Conservation (phyloP, 202 grass and related monocot species). For the Sporobolus alterniflorus region DNA sequence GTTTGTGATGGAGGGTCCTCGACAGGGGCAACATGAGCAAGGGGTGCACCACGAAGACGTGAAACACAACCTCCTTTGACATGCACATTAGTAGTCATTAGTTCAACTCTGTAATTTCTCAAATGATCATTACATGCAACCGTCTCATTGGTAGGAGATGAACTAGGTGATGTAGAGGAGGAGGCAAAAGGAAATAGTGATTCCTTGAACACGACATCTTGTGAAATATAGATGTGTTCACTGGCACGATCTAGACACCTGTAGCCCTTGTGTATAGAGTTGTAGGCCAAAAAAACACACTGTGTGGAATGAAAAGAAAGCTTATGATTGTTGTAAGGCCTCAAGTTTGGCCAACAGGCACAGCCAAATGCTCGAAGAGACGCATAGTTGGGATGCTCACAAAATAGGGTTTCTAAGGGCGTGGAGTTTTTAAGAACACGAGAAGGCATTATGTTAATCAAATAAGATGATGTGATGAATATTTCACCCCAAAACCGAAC, state of each 20-base stretch:
- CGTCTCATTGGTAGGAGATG: too few species aligned
- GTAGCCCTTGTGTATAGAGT: background rate
- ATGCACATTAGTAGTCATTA: too few species aligned
- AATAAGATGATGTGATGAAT: background rate
- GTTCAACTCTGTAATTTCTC: too few species aligned
- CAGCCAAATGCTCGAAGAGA: background rate
- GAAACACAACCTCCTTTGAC: too few species aligned
- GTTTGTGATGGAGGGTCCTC: too few species aligned
- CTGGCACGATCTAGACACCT: background rate
- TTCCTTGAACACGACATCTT: background rate
- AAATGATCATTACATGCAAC: too few species aligned
- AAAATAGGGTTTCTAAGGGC: background rate
- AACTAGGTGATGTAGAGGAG: background rate
- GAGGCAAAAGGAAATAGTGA: background rate
- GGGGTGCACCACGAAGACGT: too few species aligned
- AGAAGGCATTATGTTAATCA: background rate
- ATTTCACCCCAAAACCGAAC: background rate
- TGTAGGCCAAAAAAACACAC: constrained; percentile 19
- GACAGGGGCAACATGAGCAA: too few species aligned
- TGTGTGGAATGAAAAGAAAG: background rate
- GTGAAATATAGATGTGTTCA: too few species aligned
- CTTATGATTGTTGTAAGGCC: constrained; percentile 14
- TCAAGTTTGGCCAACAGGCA: background rate
- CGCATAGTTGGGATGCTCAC: background rate
- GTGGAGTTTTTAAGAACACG: background rate